Percentiles rank a stretch among this genome's conserved stretches.
Conservation (phyloP, 2,329 filamentous ascomycete genomes). For the Paraconiothyrium brasiliense region DNA sequence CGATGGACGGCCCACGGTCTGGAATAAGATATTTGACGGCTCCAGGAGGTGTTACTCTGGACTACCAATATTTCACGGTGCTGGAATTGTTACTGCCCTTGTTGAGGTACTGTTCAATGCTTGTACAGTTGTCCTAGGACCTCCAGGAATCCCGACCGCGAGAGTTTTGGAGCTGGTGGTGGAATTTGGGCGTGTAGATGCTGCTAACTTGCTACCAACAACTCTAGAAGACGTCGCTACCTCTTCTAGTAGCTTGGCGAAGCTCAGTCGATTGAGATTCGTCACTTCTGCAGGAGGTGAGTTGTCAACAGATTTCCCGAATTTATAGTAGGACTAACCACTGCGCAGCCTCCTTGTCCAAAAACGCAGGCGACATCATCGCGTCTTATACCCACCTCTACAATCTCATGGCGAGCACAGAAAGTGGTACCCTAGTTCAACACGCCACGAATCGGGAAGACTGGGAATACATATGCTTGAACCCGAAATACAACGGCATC, state of each 20-base stretch:
- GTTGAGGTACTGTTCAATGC: constrained; percentile 28
- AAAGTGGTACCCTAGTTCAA: constrained; percentile 30
- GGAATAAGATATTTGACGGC: constrained; percentile 20
- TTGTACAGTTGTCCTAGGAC: constrained; percentile 31
- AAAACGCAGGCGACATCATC: constrained; percentile 30
- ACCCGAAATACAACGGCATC: constrained; percentile 32
- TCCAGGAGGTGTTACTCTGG: constrained; percentile 29
- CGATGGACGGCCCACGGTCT: constrained; percentile 31
- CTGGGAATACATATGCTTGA: constrained; percentile 36
- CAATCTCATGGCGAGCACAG: constrained; percentile 30
- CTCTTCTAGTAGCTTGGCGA: constrained; percentile 27
- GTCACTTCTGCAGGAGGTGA: constrained; percentile 35
- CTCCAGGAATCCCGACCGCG: constrained; percentile 26
- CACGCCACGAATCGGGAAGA: constrained; percentile 35
- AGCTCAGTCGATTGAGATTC: constrained; percentile 28
- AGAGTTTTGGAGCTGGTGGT: constrained; percentile 30
- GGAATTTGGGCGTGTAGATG: constrained; percentile 29
- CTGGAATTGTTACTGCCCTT: constrained; percentile 28
- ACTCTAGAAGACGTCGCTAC: constrained; percentile 34
- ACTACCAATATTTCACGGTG: constrained; percentile 32
- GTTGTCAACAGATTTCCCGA: too few relatives aligned
- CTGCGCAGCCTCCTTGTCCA: constrained; percentile 26
- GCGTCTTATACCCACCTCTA: constrained; percentile 27
- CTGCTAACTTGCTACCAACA: constrained; percentile 26
- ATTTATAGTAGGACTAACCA: constrained; percentile 16